Evolutionary conservation across 768 basidiomycete genomes (phyloP).

Genomic region (Lentinula guzmanii): DNA sequence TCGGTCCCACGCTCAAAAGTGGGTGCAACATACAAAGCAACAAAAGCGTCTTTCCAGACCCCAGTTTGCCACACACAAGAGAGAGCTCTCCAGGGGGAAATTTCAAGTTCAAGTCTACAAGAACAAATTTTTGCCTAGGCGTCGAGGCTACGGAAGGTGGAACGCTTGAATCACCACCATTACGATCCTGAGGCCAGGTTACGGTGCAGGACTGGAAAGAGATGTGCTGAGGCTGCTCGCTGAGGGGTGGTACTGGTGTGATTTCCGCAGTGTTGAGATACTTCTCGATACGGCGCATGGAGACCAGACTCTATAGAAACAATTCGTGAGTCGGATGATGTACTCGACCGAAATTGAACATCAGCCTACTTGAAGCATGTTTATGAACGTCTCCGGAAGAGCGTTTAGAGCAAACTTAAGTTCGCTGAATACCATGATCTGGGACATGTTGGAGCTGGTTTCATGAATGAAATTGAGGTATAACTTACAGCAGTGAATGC

Average conservation of each 20-base stretch:
- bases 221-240: conserved; percentile 53
- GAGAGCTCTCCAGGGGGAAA: conserved; percentile 80
- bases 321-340: not conserved
- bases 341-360: not conserved
- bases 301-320: conserved; percentile 59
- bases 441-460: conserved; percentile 40
- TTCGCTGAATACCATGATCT: conserved; percentile 69
- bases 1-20: not conserved
- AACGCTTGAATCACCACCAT: conserved; percentile 22
- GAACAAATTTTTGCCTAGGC: conserved; percentile 72
- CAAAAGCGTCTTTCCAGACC: conserved; percentile 83
- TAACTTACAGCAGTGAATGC: conserved; percentile 68
- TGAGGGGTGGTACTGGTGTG: conserved; percentile 48
- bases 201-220: conserved; percentile 81
- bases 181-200: conserved; percentile 84
- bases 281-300: conserved; percentile 85
- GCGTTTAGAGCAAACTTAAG: conserved; percentile 86
- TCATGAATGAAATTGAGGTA: conserved; percentile 21
- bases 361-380: conserved; percentile 64
- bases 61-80: conserved; percentile 84
- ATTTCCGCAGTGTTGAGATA: conserved; percentile 79
- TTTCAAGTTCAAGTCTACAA: conserved; percentile 69
- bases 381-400: conserved; percentile 88
- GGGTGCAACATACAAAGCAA: conserved; percentile 44
- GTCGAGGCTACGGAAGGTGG: conserved; percentile 59